Conservation (phyloP, 2,329 filamentous ascomycete genomes). For the Colletotrichum sp. region DNA sequence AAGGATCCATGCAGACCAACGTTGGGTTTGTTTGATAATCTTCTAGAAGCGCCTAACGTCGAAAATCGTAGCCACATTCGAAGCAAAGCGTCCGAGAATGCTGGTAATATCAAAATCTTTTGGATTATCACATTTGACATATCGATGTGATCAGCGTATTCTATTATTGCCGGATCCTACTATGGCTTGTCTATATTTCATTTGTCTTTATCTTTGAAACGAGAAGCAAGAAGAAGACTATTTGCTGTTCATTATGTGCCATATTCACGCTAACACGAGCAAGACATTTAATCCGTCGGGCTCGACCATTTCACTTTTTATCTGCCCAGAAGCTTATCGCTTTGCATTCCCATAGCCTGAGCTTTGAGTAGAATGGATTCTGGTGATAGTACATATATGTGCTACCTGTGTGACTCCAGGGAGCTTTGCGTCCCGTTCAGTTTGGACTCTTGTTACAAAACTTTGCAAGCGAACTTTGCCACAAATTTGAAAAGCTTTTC, state of each 20-base stretch:
- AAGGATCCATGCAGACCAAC: background rate
- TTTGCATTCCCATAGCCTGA: background rate
- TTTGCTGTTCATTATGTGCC: background rate
- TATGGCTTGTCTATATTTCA: background rate
- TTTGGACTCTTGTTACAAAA: background rate
- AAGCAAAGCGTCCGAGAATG: background rate
- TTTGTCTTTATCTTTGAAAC: background rate
- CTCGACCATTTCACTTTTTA: background rate
- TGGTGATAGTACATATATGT: background rate
- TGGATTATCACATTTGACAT: background rate
- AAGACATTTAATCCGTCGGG: accelerated
- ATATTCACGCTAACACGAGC: background rate
- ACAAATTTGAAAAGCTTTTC: background rate
- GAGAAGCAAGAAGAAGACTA: background rate
- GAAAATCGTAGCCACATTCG: background rate
- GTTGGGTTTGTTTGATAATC: background rate
- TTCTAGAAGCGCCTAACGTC: background rate
- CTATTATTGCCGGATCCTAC: background rate
- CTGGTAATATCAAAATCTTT: background rate
- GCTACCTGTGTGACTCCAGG: background rate
- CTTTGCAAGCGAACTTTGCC: background rate
- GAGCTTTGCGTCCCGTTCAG: background rate
- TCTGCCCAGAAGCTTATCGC: background rate
- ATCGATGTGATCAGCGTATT: background rate
- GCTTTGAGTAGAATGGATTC: background rate